phyloP scores from a whole-genome alignment of 2,329 filamentous ascomycete species.

The Pyrenophora seminiperda region DNA sequence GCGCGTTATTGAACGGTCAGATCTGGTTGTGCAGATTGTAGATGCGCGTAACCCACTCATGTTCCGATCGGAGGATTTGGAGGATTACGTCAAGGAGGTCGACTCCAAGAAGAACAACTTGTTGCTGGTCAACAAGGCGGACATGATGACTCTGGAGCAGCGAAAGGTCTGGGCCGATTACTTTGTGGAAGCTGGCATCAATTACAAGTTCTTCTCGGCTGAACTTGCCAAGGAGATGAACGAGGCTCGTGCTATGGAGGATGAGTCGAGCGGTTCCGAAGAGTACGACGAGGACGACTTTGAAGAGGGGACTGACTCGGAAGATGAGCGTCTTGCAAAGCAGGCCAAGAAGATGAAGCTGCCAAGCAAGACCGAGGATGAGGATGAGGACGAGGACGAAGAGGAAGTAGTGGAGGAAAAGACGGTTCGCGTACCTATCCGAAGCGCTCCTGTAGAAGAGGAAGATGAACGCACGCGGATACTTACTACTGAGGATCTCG shows the following conservation, averaged over 20 bases:
- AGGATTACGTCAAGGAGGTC: slow-evolving; percentile 92
- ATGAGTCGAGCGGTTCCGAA: slow-evolving; percentile 23
- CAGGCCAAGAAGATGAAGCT: slow-evolving; percentile 54
- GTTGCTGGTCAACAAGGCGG: slow-evolving; percentile 95
- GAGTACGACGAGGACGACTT: slow-evolving; percentile 52
- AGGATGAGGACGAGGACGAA: too few species aligned
- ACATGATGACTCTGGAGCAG: slow-evolving; percentile 95
- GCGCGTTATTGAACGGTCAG: slow-evolving; percentile 96
- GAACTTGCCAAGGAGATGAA: slow-evolving; percentile 87
- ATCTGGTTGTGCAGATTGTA: slow-evolving; percentile 96
- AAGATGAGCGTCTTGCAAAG: slow-evolving; percentile 56
- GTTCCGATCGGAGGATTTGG: slow-evolving; percentile 92
- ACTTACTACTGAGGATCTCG: slow-evolving; percentile 88
- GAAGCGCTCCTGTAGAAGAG: slow-evolving; percentile 42
- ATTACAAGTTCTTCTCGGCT: slow-evolving; percentile 96
- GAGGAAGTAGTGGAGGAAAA: slow-evolving; percentile 47
- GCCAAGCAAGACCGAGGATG: slow-evolving; percentile 51
- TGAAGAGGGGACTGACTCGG: slow-evolving; percentile 52
- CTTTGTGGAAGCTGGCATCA: slow-evolving; percentile 78
- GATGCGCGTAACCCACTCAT: slow-evolving; percentile 93
- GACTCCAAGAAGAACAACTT: slow-evolving; percentile 87
- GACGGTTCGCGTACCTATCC: slow-evolving; percentile 43
- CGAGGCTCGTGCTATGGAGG: slow-evolving; percentile 67
- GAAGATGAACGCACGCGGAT: slow-evolving; percentile 66
- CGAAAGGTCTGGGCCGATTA: slow-evolving; percentile 84